A percentile compares a stretch with the other conserved stretches of the same genome.
Evolutionary conservation across 106 monocot genomes (phyloP).

Genomic region (Alisma plantagoaquatica): DNA sequence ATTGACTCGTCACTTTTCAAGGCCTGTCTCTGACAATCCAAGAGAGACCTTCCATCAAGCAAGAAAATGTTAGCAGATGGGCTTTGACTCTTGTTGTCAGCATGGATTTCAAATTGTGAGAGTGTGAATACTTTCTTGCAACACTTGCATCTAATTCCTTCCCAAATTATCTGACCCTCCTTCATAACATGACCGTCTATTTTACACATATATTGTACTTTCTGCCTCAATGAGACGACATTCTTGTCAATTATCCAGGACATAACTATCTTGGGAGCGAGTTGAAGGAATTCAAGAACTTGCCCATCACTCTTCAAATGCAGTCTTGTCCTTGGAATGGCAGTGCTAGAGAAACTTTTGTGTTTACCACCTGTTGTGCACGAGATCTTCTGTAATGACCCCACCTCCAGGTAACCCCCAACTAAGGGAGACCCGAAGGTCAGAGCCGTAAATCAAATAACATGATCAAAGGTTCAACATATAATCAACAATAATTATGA

Average conservation of each 20-base stretch:
- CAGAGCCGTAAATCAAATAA: no score
- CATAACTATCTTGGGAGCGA: slow-evolving; percentile 26
- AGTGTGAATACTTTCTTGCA: slow-evolving; percentile 28
- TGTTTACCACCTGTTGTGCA: no score
- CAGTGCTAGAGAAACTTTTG: no score
- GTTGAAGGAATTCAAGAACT: no score
- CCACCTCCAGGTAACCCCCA: no score
- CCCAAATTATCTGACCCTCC: slow-evolving; percentile 31
- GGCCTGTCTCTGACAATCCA: slow-evolving; percentile 38
- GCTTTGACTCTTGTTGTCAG: slow-evolving; percentile 17
- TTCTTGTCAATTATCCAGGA: slow-evolving; percentile 43
- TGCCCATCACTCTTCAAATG: no score
- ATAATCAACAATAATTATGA: no score
- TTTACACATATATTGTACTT: slow-evolving; percentile 31
- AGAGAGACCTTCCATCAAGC: no score
- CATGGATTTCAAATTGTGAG: slow-evolving; percentile 37
- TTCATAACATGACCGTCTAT: slow-evolving; percentile 17
- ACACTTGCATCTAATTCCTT: slow-evolving; percentile 56
- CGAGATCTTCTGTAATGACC: no score
- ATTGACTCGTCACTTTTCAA: slow-evolving; percentile 9
- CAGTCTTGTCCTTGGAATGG: no score
- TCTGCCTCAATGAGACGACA: slow-evolving; percentile 34
- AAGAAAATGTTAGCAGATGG: slow-evolving; percentile 37
- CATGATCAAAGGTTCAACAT: no score
- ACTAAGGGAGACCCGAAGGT: no score